Evolutionary conservation across 2,329 filamentous ascomycete species (phyloP), one percentile per base, ranked within the genome.

Genomic region (Diatrype stigma): DNA sequence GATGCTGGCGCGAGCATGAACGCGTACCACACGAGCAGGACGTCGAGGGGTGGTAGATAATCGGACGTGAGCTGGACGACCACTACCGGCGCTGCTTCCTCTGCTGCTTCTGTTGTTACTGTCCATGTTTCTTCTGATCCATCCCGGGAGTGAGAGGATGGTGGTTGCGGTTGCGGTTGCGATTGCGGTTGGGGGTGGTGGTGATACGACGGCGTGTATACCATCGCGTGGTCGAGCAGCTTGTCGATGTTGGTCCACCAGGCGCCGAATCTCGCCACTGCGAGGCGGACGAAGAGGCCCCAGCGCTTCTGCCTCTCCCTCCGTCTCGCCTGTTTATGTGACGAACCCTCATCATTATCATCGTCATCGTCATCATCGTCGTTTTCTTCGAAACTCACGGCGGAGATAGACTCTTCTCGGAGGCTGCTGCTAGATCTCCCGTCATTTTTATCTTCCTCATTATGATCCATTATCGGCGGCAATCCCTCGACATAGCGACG

Each of bases 21-120:
- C n/a, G 40, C 40, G 22, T 44, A 44, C 40, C 40, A 44, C 40
- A 44, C 40, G 11, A 51, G 28, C 35, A 51, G 46, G 11, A 51
- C 50, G 37, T 51, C 50, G 5, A 51, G 40, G 14, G 50, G 50
- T 10, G 50, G 50, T 10, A 51, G 50, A 26, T 51, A 51, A 38
- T 51, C 40, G 5, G 47, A 23, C 28, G 44, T 34, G 8, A 51
- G 40, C 50, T 51, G 50, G 22, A 51, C 38, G 26, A 45, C 44
- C 14, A 35, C 49, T 17, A 14, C 12, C 4, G 12, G 6, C 14
- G 34, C 16, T 6, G 34, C 34, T 17, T n/a, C n/a, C n/a, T n/a
- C n/a, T n/a, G n/a, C n/a, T n/a, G n/a, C n/a, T n/a, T n/a, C n/a
- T n/a, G n/a, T n/a, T n/a, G n/a, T n/a, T n/a, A n/a, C n/a, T n/a